phyloP scores from a whole-genome alignment of 2,329 filamentous ascomycete species.

The Ophiosphaerella narmari region DNA sequence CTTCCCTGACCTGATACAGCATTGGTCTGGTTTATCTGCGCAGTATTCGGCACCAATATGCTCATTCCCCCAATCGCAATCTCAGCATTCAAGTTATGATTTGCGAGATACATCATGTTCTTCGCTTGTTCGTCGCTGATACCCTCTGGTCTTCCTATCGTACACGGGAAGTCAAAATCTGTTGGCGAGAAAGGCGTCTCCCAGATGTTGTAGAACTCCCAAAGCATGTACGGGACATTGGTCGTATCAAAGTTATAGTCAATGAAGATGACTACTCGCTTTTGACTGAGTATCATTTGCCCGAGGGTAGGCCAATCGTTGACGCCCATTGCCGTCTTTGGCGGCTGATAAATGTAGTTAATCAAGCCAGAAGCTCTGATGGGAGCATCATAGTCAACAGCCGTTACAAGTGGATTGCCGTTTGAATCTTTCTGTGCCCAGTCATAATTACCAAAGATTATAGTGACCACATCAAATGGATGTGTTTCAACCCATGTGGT shows the following conservation, averaged over 20 bases:
- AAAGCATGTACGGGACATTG: slow-evolving; percentile 80
- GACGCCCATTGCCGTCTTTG: slow-evolving; percentile 73
- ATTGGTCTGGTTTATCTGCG: slow-evolving; percentile 42
- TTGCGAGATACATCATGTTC: slow-evolving; percentile 78
- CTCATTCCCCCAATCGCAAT: slow-evolving; percentile 48
- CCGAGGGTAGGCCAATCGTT: slow-evolving; percentile 86
- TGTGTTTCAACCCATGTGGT: slow-evolving; percentile 74
- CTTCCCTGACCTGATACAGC: slow-evolving; percentile 38
- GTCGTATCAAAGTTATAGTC: slow-evolving; percentile 70
- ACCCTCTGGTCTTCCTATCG: slow-evolving; percentile 73
- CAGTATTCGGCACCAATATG: slow-evolving; percentile 45
- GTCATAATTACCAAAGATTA: slow-evolving; percentile 81
- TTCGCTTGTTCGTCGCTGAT: slow-evolving; percentile 57
- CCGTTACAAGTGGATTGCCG: slow-evolving; percentile 60
- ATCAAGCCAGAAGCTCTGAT: slow-evolving; percentile 75
- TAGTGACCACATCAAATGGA: slow-evolving; percentile 87
- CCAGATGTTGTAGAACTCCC: slow-evolving; percentile 89
- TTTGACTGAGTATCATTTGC: slow-evolving; percentile 53
- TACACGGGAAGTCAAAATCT: slow-evolving; percentile 74
- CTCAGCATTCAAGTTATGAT: slow-evolving; percentile 88
- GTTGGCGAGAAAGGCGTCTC: slow-evolving; percentile 86
- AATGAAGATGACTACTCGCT: slow-evolving; percentile 48
- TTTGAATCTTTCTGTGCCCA: slow-evolving; percentile 30
- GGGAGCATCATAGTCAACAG: slow-evolving; percentile 67
- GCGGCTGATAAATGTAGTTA: slow-evolving; percentile 75